Percentiles rank a stretch among this genome's conserved stretches.
These are phyloP conservation scores for Colletotrichum eleusines DNA, from an alignment of 2,329 filamentous ascomycete genomes.

Conservation along the genomic window DNA sequence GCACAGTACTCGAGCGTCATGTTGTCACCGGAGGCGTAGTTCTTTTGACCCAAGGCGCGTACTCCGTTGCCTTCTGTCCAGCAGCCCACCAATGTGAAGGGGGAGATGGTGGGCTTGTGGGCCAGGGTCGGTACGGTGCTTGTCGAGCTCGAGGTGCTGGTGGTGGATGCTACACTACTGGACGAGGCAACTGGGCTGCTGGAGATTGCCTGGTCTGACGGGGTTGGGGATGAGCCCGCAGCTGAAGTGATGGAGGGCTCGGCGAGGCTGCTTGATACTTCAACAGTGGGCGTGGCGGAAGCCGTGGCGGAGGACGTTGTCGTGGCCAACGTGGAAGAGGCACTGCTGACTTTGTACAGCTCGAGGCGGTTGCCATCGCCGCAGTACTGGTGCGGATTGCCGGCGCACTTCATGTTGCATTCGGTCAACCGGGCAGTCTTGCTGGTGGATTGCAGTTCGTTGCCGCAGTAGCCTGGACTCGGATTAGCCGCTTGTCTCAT, in stretches of 20 bases:
- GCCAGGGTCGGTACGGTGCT: constrained; percentile 38
- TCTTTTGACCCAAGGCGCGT: constrained; percentile 51
- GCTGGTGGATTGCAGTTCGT: constrained; percentile 51
- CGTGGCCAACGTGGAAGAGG: constrained; percentile 16
- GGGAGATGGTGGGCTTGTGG: constrained; percentile 48
- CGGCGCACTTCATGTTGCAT: constrained; percentile 55
- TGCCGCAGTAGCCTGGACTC: constrained; percentile 53
- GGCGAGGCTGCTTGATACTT: not conserved
- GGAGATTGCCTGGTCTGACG: not conserved
- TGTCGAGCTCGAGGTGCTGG: constrained; percentile 38
- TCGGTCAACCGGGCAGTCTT: constrained; percentile 49
- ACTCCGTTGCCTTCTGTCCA: constrained; percentile 53
- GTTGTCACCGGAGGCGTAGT: constrained; percentile 44
- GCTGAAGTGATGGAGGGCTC: not conserved
- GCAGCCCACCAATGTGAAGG: constrained; percentile 55
- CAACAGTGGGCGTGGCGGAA: not conserved
- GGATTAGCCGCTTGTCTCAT: not conserved
- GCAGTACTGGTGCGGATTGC: constrained; percentile 53
- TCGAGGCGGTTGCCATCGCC: constrained; percentile 54
- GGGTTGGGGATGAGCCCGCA: not conserved
- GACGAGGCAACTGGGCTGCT: constrained; percentile 7
- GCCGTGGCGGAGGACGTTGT: constrained; percentile 17
- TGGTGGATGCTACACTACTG: constrained; percentile 19
- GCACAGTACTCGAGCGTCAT: constrained; percentile 53
- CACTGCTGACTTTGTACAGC: constrained; percentile 49